phyloP scores from a whole-genome alignment of 371 early-diverging fungal genomes.

The Mucor velutinosus region DNA sequence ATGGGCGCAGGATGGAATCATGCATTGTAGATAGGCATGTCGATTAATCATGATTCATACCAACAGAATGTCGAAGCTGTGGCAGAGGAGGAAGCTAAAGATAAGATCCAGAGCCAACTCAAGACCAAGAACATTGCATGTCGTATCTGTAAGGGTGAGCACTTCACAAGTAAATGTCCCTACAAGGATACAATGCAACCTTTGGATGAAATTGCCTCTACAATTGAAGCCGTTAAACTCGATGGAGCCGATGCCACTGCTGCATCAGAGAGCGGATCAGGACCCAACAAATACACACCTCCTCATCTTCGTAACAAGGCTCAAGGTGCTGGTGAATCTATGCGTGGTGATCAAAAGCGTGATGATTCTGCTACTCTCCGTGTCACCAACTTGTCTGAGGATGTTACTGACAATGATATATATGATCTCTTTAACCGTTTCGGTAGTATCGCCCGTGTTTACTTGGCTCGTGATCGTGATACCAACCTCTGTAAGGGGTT shows the following conservation, averaged over 20 bases:
- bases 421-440: conserved; percentile 87
- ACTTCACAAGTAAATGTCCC: conserved; percentile 96
- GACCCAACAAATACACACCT: conserved; percentile 78
- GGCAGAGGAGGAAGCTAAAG: conserved; percentile 61
- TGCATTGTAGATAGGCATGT: conserved; percentile 6
- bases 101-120: conserved; percentile 43
- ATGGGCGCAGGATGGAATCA: conserved; percentile 3
- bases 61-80: conserved; percentile 48
- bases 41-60: not conserved
- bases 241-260: conserved; percentile 35
- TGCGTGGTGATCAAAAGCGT: conserved; percentile 60
- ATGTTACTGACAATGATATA: conserved; percentile 87
- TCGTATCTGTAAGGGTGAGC: conserved; percentile 96
- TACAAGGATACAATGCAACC: conserved; percentile 93
- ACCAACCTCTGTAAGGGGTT: conserved; percentile 93
- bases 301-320: conserved; percentile 74
- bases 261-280: conserved; percentile 35
- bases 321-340: conserved; percentile 45
- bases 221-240: conserved; percentile 48
- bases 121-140: conserved; percentile 89
- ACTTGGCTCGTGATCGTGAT: conserved; percentile 85
- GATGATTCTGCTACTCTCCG: conserved; percentile 90
- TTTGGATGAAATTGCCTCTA: conserved; percentile 58
- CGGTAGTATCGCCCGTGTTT: conserved; percentile 79
- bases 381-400: conserved; percentile 96